These are phyloP conservation scores for Pestalotiopsis sp. DNA, from an alignment of 2,329 filamentous ascomycete genomes.

Conservation along the genomic window DNA sequence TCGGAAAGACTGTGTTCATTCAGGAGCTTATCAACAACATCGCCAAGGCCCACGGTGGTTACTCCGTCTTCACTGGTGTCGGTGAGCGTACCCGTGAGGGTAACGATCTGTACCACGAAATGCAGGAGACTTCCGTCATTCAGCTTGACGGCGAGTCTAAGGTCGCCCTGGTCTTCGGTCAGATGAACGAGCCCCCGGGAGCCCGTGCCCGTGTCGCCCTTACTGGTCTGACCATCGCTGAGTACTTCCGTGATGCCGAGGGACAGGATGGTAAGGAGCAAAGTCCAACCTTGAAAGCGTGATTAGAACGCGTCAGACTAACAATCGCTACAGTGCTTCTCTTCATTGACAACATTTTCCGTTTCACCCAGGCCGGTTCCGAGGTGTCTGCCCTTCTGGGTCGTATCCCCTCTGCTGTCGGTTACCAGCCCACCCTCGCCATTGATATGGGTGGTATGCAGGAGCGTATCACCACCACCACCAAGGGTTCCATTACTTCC, in stretches of 20 bases:
- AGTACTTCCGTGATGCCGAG: conserved; percentile 76
- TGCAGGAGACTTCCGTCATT: conserved; percentile 99
- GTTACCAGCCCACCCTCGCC: conserved; percentile 98
- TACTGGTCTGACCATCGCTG: conserved; percentile 79
- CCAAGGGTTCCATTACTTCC: conserved; percentile 99
- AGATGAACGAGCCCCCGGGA: conserved; percentile 99
- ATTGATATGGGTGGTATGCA: conserved; percentile 99
- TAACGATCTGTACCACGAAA: conserved; percentile 99
- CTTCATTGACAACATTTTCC: conserved; percentile 99
- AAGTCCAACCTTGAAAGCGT: not conserved
- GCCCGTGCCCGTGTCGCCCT: conserved; percentile 99
- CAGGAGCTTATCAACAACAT: conserved; percentile 99
- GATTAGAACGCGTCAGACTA: conserved; percentile 2
- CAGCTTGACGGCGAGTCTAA: conserved; percentile 99
- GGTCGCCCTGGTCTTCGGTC: conserved; percentile 98
- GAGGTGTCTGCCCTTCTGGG: conserved; percentile 99
- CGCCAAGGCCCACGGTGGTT: conserved; percentile 99
- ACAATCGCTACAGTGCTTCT: conserved; percentile 68
- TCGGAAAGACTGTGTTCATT: conserved; percentile 99
- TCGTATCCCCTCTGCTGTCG: conserved; percentile 99
- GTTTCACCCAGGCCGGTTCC: conserved; percentile 99
- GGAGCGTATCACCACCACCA: conserved; percentile 99
- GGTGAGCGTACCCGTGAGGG: conserved; percentile 99
- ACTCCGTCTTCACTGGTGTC: conserved; percentile 99
- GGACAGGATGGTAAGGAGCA: conserved; percentile 78